Base-by-base conservation (phyloP, 345 rosid genomes). In the Citrus reticulata region DNA sequence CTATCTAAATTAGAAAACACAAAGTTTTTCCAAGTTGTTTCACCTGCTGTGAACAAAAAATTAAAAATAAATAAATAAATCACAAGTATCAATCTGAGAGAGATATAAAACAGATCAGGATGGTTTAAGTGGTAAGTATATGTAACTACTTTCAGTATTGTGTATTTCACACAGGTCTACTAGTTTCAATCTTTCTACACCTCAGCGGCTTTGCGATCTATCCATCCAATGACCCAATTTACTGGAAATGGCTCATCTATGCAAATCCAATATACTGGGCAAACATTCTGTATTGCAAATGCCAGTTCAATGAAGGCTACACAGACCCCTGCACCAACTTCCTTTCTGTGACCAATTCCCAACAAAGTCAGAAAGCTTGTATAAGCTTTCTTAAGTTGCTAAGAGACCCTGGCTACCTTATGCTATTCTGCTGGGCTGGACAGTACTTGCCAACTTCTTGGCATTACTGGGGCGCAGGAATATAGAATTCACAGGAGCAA, bases 281-380 rank as follows among this genome's bases (percentile, higher is more conserved):
- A 35, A 82, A 82, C 39, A 73, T 82, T 75, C 75, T 77, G 55
- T 82, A 59, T 62, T 80, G 87, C 85, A 77, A 60, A 58, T n/a
- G 66, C 42, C 85, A 85, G 51, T 80, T 85, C 30, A 63, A 19
- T 4, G 67, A 74, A 55, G 75, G 80, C 70, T 85, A 77, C 35
- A n/a, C 22, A 74, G 75, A 80, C 29, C 75, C 83, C 10, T 82
- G 85, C 54, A 60, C 80, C 10, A 46, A 70, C 82, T 82, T 58
- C 83, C 85, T 27, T 82, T 49, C 70, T 85, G 80, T 71, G 73
- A 80, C 72, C 83, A 74, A 39, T 85, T 77, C 78, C 85, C 85
- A 11, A 65, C 55, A 51, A 79, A 74, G 85, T 70, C 83, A 32
- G 85, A 74, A 69, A 81, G 87, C 65, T 57, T 58, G 32, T 81